Evolutionary conservation across 2,329 filamentous ascomycete species (phyloP).

Genomic region (Seiridium unicorne): DNA sequence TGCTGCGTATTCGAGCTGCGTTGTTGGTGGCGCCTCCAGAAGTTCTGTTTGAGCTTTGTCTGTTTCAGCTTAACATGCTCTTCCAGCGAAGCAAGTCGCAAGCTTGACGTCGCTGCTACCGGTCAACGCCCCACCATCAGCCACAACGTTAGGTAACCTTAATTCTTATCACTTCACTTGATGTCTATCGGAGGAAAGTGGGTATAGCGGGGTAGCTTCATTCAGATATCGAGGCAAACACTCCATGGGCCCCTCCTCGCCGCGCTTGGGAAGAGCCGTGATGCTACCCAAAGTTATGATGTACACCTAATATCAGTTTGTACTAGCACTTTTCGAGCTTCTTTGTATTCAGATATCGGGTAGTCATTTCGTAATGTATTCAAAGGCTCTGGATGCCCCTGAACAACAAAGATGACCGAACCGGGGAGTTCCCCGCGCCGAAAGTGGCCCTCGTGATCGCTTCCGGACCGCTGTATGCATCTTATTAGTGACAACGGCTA

Average conservation of each 20-base stretch:
- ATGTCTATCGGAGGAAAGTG: neutral
- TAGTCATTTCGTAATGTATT: neutral
- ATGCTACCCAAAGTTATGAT: neutral
- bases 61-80: neutral
- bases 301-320: too few species aligned
- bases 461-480: neutral
- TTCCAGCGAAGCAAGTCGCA: neutral
- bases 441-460: slow-evolving; percentile 6
- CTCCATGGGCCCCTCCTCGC: neutral
- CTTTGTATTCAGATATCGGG: neutral
- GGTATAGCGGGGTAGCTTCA: slow-evolving; percentile 6
- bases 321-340: neutral
- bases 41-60: too few species aligned
- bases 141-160: slow-evolving; percentile 4
- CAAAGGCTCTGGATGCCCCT: neutral
- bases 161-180: slow-evolving; percentile 6
- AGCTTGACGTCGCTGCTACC: slow-evolving; percentile 2
- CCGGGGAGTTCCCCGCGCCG: slow-evolving; percentile 7
- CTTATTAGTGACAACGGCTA: neutral
- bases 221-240: neutral
- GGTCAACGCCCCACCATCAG: neutral
- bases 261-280: neutral
- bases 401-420: neutral
- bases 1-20: too few species aligned
- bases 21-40: too few species aligned